These are phyloP conservation scores for Glycyrrhiza uralensis DNA, from an alignment of 306 rosid species.

Conservation along the genomic window DNA sequence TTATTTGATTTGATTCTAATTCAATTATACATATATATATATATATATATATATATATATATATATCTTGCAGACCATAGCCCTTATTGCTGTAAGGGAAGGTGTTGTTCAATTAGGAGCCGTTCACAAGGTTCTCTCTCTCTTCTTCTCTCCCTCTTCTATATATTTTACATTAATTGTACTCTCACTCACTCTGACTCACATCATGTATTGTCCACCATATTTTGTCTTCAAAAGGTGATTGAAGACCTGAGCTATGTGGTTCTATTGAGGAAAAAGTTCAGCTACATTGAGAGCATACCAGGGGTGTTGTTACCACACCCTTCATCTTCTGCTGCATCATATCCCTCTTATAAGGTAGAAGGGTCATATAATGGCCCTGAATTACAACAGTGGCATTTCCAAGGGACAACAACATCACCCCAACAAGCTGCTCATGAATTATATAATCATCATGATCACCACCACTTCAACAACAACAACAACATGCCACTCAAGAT, in stretches of 20 bases:
- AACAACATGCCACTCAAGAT: conserved; percentile 41
- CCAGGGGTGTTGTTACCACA: conserved; percentile 98
- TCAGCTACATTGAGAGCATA: conserved; percentile 92
- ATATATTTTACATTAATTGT: no score
- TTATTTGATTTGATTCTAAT: background rate
- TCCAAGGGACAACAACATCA: conserved; percentile 36
- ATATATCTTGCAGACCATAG: conserved; percentile 72
- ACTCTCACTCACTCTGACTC: no score
- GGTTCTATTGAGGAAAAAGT: conserved; percentile 72
- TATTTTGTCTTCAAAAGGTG: no score
- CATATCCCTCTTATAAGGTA: conserved; percentile 43
- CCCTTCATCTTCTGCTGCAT: conserved; percentile 77
- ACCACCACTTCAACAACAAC: conserved; percentile 35
- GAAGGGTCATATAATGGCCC: conserved; percentile 42
- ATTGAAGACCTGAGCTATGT: conserved; percentile 87
- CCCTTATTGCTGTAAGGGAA: conserved; percentile 93
- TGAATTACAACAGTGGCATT: conserved; percentile 62
- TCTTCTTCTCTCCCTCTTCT: background rate
- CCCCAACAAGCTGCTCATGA: conserved; percentile 34
- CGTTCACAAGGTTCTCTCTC: conserved; percentile 57
- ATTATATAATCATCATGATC: no score
- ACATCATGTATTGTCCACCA: no score
- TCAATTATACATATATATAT: no score
- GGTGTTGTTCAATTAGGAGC: conserved; percentile 98
- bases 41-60: no score